A percentile compares a stretch with the other conserved stretches of the same genome.
These are phyloP conservation scores for Selenicereus undatus DNA, from an alignment of 148 eudicot species.

Conservation along the genomic window DNA sequence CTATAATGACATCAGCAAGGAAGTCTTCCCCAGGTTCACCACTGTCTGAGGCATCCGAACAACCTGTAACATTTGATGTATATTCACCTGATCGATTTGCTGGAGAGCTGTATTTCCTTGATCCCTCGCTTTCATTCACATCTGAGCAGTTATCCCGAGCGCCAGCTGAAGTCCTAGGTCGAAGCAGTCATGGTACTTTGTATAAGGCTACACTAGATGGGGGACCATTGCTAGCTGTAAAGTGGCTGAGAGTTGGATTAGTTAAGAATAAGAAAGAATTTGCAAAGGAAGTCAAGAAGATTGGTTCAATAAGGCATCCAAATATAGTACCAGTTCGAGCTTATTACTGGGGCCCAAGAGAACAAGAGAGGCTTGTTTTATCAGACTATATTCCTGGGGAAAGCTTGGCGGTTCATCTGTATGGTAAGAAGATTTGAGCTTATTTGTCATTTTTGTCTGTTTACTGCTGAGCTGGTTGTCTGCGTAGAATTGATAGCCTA, in stretches of 20 bases:
- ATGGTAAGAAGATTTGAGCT: conserved; percentile 53
- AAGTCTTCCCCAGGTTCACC: conserved; percentile 85
- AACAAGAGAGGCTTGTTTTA: conserved; percentile 89
- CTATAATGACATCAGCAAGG: conserved; percentile 48
- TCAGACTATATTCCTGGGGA: conserved; percentile 84
- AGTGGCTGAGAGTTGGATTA: conserved; percentile 92
- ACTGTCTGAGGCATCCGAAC: conserved; percentile 59
- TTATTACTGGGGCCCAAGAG: conserved; percentile 95
- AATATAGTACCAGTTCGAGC: conserved; percentile 74
- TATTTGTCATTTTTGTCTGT: background rate
- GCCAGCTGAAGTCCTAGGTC: conserved; percentile 94
- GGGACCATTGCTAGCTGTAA: conserved; percentile 83
- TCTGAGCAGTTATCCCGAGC: conserved; percentile 90
- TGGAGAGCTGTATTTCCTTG: conserved; percentile 79
- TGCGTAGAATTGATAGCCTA: too few relatives aligned
- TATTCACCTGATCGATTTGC: conserved; percentile 95
- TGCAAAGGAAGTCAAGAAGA: conserved; percentile 80
- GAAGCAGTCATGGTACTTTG: conserved; percentile 91
- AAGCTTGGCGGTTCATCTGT: conserved; percentile 86
- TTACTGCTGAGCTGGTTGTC: conserved; percentile 1
- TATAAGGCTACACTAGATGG: conserved; percentile 85
- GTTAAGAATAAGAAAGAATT: conserved; percentile 90
- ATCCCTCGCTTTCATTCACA: conserved; percentile 64
- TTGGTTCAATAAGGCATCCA: conserved; percentile 73
- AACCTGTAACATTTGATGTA: conserved; percentile 64